A percentile compares a stretch with the other conserved stretches of the same genome.
These are phyloP conservation scores for Jasminum sambac DNA, from an alignment of 257 asterid genomes.

Conservation along the genomic window DNA sequence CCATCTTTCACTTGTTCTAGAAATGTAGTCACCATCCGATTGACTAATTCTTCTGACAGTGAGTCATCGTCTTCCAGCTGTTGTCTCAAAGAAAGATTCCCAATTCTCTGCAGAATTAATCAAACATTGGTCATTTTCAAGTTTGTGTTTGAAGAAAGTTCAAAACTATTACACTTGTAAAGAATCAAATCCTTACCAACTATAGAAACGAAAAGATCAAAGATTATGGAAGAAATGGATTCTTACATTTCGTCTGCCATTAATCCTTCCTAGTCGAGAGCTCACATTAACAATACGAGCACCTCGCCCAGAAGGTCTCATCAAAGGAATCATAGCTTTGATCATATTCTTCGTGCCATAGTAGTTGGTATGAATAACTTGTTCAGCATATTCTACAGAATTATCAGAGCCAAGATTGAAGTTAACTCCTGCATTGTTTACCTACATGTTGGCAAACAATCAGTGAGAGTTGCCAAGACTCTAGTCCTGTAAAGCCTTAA, in stretches of 20 bases:
- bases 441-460: slow-evolving; percentile 40
- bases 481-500: neutral
- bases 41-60: slow-evolving; percentile 72
- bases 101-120: slow-evolving; percentile 55
- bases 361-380: slow-evolving; percentile 74
- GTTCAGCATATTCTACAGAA: slow-evolving; percentile 69
- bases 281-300: slow-evolving; percentile 80
- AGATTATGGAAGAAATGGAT: slow-evolving; percentile 4
- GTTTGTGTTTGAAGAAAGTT: neutral
- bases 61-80: slow-evolving; percentile 56
- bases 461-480: slow-evolving; percentile 7
- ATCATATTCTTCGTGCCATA: slow-evolving; percentile 78
- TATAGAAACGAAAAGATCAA: neutral
- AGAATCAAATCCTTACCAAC: neutral
- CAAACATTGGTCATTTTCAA: slow-evolving; percentile 3
- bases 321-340: slow-evolving; percentile 69
- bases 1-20: slow-evolving; percentile 72
- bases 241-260: slow-evolving; percentile 80
- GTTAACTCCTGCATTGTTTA: slow-evolving; percentile 91
- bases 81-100: slow-evolving; percentile 55
- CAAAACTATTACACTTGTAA: neutral
- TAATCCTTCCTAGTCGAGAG: slow-evolving; percentile 83
- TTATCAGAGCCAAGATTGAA: slow-evolving; percentile 70
- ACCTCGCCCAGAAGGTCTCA: slow-evolving; percentile 67
- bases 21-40: slow-evolving; percentile 48